Conservation (phyloP, 1,284 basidiomycete genomes). For the Mrakiaceae sp. region DNA sequence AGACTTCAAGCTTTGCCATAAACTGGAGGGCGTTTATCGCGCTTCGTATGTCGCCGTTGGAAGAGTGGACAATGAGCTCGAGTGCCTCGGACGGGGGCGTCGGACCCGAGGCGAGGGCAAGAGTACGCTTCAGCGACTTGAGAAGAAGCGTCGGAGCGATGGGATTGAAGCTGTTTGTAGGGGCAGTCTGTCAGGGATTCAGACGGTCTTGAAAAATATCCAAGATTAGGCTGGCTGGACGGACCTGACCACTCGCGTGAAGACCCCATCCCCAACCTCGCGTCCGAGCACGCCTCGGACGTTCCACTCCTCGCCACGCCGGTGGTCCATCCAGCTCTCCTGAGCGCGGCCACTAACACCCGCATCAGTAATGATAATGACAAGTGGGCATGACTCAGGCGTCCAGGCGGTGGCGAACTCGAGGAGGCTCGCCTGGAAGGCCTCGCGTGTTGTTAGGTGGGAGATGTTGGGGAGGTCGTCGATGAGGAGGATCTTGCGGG, state of each 20-base stretch:
- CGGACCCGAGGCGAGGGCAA: conserved; percentile 42
- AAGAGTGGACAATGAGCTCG: conserved; percentile 61
- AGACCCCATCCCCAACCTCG: conserved; percentile 57
- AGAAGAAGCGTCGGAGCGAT: conserved; percentile 75
- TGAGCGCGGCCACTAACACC: conserved; percentile 55
- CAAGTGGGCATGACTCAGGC: conserved; percentile 48
- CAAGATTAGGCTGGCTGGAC: background rate
- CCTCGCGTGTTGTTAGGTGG: conserved; percentile 55
- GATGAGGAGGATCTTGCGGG: conserved; percentile 52
- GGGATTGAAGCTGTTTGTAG: conserved; percentile 62
- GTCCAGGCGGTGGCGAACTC: conserved; percentile 42
- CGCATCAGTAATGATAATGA: conserved; percentile 74
- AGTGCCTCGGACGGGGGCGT: conserved; percentile 49
- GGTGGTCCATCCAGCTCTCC: conserved; percentile 39
- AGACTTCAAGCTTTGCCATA: conserved; percentile 25
- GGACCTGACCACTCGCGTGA: conserved; percentile 4
- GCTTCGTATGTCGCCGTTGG: conserved; percentile 81
- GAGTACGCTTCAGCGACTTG: conserved; percentile 59
- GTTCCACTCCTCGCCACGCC: conserved; percentile 42
- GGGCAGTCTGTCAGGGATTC: background rate
- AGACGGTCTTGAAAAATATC: no score
- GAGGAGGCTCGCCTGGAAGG: conserved; percentile 63
- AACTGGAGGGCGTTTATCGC: conserved; percentile 90
- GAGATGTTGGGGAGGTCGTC: conserved; percentile 88
- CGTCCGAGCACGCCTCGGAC: conserved; percentile 37